phyloP scores from a whole-genome alignment of 106 monocot species.

The Acorus calamus region DNA sequence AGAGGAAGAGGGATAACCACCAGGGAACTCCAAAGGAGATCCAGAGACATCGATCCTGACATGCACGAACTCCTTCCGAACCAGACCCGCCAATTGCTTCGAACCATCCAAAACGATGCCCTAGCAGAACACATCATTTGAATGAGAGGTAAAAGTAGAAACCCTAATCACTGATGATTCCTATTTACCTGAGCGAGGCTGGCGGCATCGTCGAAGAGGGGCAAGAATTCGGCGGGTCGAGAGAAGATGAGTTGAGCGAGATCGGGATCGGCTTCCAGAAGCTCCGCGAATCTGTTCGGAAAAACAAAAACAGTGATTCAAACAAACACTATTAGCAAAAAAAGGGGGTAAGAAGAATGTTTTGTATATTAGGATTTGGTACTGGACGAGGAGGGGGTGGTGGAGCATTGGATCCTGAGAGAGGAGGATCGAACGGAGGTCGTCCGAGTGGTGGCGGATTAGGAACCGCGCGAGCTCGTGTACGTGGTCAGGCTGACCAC shows the following conservation, averaged over 20 bases:
- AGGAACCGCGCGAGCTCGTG: conserved; percentile 46
- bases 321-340: background rate
- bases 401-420: conserved; percentile 49
- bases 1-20: conserved; percentile 20
- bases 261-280: conserved; percentile 57
- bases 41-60: conserved; percentile 68
- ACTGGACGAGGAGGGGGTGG: conserved; percentile 59
- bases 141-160: background rate
- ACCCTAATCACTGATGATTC: background rate
- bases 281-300: conserved; percentile 66
- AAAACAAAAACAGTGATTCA: background rate
- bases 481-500: conserved; percentile 2
- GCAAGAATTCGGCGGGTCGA: conserved; percentile 40
- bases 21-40: conserved; percentile 81
- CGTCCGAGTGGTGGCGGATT: conserved; percentile 34
- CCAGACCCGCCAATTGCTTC: conserved; percentile 20
- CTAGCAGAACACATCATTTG: conserved; percentile 14
- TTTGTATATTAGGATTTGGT: background rate
- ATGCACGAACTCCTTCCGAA: conserved; percentile 57
- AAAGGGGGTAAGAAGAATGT: background rate
- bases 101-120: conserved; percentile 28
- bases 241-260: conserved; percentile 62
- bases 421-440: conserved; percentile 67
- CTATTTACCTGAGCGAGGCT: conserved; percentile 41
- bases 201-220: conserved; percentile 58